Conservation (phyloP, 108 stramenopile genomes). For the Schizochytrium sp. region DNA sequence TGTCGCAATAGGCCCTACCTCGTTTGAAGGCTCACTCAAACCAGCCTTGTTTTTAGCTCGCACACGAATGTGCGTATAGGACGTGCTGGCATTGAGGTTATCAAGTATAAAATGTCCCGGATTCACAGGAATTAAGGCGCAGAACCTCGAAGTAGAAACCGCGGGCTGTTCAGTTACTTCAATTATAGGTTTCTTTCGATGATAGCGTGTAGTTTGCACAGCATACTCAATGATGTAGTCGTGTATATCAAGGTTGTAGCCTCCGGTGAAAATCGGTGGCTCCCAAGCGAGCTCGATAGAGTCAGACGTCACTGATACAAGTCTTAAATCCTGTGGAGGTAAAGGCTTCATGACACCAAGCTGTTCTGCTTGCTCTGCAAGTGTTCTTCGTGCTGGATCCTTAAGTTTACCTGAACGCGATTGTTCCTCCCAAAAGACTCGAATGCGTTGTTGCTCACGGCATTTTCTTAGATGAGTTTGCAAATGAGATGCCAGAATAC, state of each 20-base stretch:
- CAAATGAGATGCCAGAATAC: slow-evolving; percentile 36
- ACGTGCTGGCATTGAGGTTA: neutral
- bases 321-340: neutral
- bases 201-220: neutral
- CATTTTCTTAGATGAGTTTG: neutral
- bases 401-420: neutral
- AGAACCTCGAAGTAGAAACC: slow-evolving; percentile 28
- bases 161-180: neutral
- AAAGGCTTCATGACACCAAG: slow-evolving; percentile 19
- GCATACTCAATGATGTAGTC: neutral
- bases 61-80: neutral
- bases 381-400: neutral
- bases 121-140: neutral
- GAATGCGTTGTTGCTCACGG: slow-evolving; percentile 14
- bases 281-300: slow-evolving; percentile 9
- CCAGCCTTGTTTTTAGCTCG: slow-evolving; percentile 45
- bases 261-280: slow-evolving; percentile 39
- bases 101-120: neutral
- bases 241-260: neutral
- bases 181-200: no score
- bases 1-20: slow-evolving; percentile 6
- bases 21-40: neutral
- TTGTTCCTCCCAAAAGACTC: neutral
- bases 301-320: neutral
- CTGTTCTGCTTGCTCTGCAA: slow-evolving; percentile 4